phyloP scores from a whole-genome alignment of 768 basidiomycete species.

The Tylopilus sp. region DNA sequence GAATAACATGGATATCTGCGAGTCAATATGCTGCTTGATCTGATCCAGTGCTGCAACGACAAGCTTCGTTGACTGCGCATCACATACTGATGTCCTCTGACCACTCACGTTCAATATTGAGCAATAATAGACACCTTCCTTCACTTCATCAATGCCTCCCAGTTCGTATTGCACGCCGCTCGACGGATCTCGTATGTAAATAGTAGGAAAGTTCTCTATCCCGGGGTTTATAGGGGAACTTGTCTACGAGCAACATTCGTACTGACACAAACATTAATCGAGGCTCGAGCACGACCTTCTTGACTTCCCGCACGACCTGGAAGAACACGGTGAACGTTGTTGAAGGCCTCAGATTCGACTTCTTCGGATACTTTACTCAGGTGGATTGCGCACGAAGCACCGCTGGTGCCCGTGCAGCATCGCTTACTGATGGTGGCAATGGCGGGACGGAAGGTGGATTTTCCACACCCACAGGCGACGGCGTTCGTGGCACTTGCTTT shows the following conservation, averaged over 20 bases:
- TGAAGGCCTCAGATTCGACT: slow-evolving; percentile 16
- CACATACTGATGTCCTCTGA: neutral
- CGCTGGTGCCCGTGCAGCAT: slow-evolving; percentile 26
- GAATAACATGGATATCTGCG: slow-evolving; percentile 79
- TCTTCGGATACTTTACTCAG: slow-evolving; percentile 21
- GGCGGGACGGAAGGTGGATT: slow-evolving; percentile 42
- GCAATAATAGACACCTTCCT: slow-evolving; percentile 83
- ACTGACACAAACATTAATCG: slow-evolving; percentile 70
- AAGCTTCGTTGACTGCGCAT: slow-evolving; percentile 4
- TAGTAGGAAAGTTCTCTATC: slow-evolving; percentile 89
- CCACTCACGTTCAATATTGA: slow-evolving; percentile 92
- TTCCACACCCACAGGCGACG: slow-evolving; percentile 26
- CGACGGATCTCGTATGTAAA: slow-evolving; percentile 90
- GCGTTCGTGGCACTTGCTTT: slow-evolving; percentile 36
- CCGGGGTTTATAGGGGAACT: slow-evolving; percentile 93
- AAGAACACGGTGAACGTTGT: slow-evolving; percentile 71
- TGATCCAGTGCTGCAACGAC: slow-evolving; percentile 87
- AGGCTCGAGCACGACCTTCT: slow-evolving; percentile 74
- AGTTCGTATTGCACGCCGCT: slow-evolving; percentile 95
- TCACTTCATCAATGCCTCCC: slow-evolving; percentile 91
- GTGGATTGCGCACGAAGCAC: neutral
- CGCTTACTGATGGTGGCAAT: slow-evolving; percentile 45
- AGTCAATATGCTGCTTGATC: slow-evolving; percentile 96
- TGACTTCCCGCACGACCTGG: slow-evolving; percentile 87
- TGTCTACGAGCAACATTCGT: slow-evolving; percentile 88